phyloP scores from a whole-genome alignment of 305 asterid species.

The Withania somnifera region DNA sequence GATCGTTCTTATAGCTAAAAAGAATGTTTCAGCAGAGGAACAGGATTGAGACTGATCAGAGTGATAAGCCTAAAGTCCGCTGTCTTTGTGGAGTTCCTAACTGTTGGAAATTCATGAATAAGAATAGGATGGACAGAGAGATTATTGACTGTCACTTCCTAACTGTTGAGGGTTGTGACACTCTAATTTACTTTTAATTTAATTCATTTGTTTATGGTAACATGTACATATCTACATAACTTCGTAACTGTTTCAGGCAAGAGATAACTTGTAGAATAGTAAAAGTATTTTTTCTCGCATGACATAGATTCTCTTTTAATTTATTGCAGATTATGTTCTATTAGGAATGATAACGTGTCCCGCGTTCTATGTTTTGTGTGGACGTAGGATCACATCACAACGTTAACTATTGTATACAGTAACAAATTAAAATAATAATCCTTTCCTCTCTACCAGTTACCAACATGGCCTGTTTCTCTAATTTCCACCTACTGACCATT shows the following conservation, averaged over 20 bases:
- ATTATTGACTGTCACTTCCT: not conserved
- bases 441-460: too few species aligned
- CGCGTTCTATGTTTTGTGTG: too few species aligned
- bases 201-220: not conserved
- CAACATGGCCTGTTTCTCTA: too few species aligned
- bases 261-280: not conserved
- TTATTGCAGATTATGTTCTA: not conserved
- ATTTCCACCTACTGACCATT: too few species aligned
- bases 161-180: not conserved
- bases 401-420: not conserved
- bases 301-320: not conserved
- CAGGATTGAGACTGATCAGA: not conserved
- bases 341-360: too few species aligned
- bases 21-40: not conserved
- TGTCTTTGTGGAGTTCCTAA: constrained; percentile 8
- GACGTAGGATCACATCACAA: too few species aligned
- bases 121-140: not conserved
- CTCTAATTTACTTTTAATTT: not conserved
- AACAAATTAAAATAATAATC: too few species aligned
- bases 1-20: constrained; percentile 1
- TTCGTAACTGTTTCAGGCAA: not conserved
- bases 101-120: constrained; percentile 7
- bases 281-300: not conserved
- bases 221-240: not conserved
- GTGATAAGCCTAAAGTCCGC: not conserved